These are phyloP conservation scores for Colletotrichum musicola DNA, from an alignment of 2,329 filamentous ascomycete genomes.

Conservation along the genomic window DNA sequence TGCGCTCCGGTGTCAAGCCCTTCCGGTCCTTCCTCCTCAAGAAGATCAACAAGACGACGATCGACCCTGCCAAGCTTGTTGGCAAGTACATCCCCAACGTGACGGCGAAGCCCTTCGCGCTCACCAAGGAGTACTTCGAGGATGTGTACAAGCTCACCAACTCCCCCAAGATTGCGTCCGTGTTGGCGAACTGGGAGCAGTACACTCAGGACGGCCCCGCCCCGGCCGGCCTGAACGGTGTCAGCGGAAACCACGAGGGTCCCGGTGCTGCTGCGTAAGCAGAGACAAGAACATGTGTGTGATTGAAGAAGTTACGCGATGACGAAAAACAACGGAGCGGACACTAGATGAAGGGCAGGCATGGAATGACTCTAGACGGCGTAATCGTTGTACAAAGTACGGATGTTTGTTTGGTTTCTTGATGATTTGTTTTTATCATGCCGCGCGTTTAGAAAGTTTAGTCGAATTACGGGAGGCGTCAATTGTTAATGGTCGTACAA, in stretches of 20 bases:
- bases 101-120: conserved; percentile 92
- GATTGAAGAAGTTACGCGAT: conserved; percentile 36
- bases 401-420: conserved; percentile 16
- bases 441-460: conserved; percentile 25
- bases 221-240: conserved; percentile 53
- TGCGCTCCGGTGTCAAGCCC: conserved; percentile 97
- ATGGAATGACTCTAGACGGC: conserved; percentile 37
- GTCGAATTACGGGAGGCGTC: conserved; percentile 22
- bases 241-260: conserved; percentile 53
- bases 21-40: conserved; percentile 98
- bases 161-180: conserved; percentile 79
- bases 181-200: conserved; percentile 88
- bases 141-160: conserved; percentile 97
- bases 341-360: conserved; percentile 10
- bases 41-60: conserved; percentile 99
- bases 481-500: conserved; percentile 28
- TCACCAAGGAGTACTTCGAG: conserved; percentile 99
- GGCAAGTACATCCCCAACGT: conserved; percentile 99
- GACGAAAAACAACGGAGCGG: conserved; percentile 15
- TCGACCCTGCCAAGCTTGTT: conserved; percentile 95
- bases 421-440: conserved; percentile 30
- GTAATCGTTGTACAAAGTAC: conserved; percentile 36
- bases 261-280: conserved; percentile 56
- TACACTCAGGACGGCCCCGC: conserved; percentile 67
- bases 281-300: not conserved